phyloP scores from a whole-genome alignment of 176 grass and related monocot species.

The Panicum miliaceum region DNA sequence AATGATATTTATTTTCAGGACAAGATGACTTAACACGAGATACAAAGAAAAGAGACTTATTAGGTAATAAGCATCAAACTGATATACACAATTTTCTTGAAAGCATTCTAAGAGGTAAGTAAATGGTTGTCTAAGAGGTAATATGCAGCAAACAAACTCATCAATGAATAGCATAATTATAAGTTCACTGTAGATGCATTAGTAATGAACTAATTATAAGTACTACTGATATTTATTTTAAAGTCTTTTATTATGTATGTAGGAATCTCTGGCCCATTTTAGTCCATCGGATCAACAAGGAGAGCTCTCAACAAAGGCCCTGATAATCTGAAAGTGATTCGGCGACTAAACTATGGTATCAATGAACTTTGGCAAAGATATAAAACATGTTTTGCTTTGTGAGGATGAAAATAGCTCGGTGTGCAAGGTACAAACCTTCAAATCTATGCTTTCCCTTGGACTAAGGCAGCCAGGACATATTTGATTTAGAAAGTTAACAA shows the following conservation, averaged over 20 bases:
- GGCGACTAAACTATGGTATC: background rate
- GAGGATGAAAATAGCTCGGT: constrained; percentile 28
- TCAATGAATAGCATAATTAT: background rate
- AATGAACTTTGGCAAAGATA: constrained; percentile 7
- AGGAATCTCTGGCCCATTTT: constrained; percentile 5
- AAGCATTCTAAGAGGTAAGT: constrained; percentile 3
- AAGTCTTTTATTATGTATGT: background rate
- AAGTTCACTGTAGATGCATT: background rate
- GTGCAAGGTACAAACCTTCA: constrained; percentile 57
- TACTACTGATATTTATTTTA: constrained; percentile 23
- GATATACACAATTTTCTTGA: background rate
- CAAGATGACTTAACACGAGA: background rate
- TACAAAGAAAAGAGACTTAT: background rate
- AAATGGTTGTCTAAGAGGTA: background rate
- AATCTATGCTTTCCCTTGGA: constrained; percentile 58
- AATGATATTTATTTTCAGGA: background rate
- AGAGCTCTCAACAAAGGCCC: constrained; percentile 13
- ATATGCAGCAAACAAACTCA: constrained; percentile 31
- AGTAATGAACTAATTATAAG: background rate
- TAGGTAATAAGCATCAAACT: background rate
- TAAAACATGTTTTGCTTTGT: constrained; percentile 21
- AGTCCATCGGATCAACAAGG: constrained; percentile 16
- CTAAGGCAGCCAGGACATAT: constrained; percentile 79
- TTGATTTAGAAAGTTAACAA: constrained; percentile 87
- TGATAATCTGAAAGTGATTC: constrained; percentile 6